Evolutionary conservation across 2,329 filamentous ascomycete species (phyloP).

Genomic region (Clonostachys solani): DNA sequence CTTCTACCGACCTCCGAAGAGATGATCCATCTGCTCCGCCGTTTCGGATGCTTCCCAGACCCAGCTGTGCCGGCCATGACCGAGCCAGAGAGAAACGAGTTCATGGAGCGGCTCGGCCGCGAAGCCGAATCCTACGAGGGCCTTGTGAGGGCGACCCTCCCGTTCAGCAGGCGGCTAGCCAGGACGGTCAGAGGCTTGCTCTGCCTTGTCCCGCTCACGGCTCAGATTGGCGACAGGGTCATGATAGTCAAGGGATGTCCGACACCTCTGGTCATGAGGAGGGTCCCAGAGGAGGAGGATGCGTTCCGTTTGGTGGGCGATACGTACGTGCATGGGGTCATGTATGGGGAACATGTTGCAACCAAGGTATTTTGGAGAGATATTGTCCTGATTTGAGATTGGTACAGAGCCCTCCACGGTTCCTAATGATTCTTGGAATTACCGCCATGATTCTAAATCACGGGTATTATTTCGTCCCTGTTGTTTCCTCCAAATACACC

Average conservation of each 20-base stretch:
- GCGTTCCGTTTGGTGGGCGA: conserved; percentile 8
- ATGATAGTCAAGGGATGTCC: conserved; percentile 11
- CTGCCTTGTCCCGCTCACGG: conserved; percentile 9
- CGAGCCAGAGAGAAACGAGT: conserved; percentile 3
- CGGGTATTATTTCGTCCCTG: no score
- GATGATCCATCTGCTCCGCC: conserved; percentile 5
- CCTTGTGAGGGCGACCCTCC: conserved; percentile 6
- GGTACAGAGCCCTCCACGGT: no score
- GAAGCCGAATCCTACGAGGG: conserved; percentile 9
- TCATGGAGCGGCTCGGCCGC: neutral
- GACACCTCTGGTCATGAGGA: conserved; percentile 8
- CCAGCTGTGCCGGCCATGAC: conserved; percentile 4
- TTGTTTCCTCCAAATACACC: no score
- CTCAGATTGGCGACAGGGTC: conserved; percentile 7
- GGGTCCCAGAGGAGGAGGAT: conserved; percentile 4
- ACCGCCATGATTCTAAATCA: no score
- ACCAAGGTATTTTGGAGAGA: conserved; percentile 6
- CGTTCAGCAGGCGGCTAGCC: conserved; percentile 8
- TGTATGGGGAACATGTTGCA: conserved; percentile 10
- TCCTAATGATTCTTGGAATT: no score
- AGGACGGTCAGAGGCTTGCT: conserved; percentile 10
- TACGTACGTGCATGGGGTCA: conserved; percentile 9
- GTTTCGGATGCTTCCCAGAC: conserved; percentile 6
- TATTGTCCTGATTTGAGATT: conserved; percentile 3
- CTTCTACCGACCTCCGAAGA: conserved; percentile 9